phyloP scores from a whole-genome alignment of 1,139 yeast species.

The Candida mesenterica region DNA sequence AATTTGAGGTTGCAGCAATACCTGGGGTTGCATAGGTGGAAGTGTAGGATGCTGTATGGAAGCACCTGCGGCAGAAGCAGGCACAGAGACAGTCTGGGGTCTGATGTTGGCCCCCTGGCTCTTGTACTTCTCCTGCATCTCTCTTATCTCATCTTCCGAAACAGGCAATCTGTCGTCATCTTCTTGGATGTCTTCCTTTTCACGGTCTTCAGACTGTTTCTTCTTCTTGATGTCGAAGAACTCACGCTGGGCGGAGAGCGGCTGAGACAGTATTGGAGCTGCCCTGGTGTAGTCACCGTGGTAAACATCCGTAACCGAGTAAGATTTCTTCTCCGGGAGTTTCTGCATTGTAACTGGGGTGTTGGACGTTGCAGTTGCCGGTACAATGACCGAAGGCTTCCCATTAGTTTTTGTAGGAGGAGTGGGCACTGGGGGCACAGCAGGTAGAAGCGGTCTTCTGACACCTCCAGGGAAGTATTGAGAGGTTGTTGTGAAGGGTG shows the following conservation, averaged over 20 bases:
- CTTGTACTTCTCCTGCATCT: slow-evolving; percentile 37
- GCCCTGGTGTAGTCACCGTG: slow-evolving; percentile 45
- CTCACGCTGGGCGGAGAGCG: slow-evolving; percentile 52
- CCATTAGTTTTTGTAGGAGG: not conserved
- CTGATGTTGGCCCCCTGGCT: not conserved
- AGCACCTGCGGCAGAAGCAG: too few species aligned
- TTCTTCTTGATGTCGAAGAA: slow-evolving; percentile 30
- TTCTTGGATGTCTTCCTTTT: slow-evolving; percentile 6
- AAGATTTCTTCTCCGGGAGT: slow-evolving; percentile 9
- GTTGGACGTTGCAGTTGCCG: slow-evolving; percentile 3
- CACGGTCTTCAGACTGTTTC: slow-evolving; percentile 2
- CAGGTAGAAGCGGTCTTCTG: slow-evolving; percentile 5
- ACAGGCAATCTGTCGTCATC: slow-evolving; percentile 40
- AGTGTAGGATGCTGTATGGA: not conserved
- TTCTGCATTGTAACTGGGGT: slow-evolving; percentile 3
- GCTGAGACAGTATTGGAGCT: slow-evolving; percentile 56
- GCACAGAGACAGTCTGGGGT: too few species aligned
- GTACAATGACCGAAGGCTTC: slow-evolving; percentile 1
- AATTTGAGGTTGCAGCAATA: not conserved
- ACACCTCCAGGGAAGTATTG: slow-evolving; percentile 14
- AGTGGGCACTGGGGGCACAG: slow-evolving; percentile 2
- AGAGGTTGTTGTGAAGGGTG: slow-evolving; percentile 15
- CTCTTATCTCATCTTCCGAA: slow-evolving; percentile 37
- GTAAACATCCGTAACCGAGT: slow-evolving; percentile 47
- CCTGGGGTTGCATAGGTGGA: not conserved